Evolutionary conservation across 2,329 filamentous ascomycete species (phyloP).

Genomic region (Colletotrichum salicis): DNA sequence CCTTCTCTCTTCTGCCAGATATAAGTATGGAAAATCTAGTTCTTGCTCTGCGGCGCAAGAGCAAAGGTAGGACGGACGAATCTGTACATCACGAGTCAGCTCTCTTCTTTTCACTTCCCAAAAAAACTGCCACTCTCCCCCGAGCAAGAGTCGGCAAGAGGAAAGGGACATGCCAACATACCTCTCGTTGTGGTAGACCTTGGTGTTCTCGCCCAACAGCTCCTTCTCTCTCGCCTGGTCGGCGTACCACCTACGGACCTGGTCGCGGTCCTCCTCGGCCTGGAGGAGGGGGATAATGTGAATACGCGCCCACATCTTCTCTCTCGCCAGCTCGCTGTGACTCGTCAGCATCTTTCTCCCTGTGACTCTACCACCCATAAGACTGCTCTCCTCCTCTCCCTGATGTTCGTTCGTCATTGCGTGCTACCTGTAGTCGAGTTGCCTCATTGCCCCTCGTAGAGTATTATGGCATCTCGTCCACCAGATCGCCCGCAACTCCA

Average conservation of each 20-base stretch:
- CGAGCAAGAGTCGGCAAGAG: rapidly evolving
- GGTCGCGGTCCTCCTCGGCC: conserved; percentile 95
- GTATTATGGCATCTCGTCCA: neutral
- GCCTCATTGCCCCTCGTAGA: too few relatives aligned
- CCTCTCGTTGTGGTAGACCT: conserved; percentile 90
- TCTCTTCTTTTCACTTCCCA: neutral
- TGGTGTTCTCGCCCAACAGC: conserved; percentile 83
- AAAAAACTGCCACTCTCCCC: neutral
- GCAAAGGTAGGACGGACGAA: conserved; percentile 86
- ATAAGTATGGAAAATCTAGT: conserved; percentile 50
- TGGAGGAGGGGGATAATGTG: conserved; percentile 93
- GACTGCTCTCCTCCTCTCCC: too few relatives aligned
- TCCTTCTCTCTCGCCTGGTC: conserved; percentile 92
- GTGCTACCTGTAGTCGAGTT: neutral
- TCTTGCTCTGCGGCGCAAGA: conserved; percentile 72
- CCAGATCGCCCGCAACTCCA: neutral
- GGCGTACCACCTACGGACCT: conserved; percentile 86
- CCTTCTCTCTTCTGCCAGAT: too few relatives aligned
- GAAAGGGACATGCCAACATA: conserved; percentile 57
- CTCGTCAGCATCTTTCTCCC: neutral
- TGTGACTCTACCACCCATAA: too few relatives aligned
- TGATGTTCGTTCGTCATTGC: neutral
- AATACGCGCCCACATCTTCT: conserved; percentile 99
- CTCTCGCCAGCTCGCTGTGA: conserved; percentile 86
- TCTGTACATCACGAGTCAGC: conserved; percentile 53